Evolutionary conservation across 164 flowering plant species (phyloP), one percentile per base, ranked within the genome.

Genomic region (Brasenia schreberi): DNA sequence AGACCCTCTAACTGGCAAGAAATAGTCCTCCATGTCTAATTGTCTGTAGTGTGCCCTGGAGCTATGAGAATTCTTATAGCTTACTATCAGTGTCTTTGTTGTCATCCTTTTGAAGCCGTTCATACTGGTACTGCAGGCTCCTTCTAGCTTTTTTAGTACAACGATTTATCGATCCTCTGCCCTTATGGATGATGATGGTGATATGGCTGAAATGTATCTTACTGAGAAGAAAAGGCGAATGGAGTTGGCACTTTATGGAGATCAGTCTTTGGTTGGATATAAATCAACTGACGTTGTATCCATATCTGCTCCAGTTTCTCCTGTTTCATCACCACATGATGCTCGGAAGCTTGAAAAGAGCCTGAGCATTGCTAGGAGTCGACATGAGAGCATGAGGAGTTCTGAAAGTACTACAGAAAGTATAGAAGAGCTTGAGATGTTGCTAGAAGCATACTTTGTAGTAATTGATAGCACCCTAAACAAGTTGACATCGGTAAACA

Each of bases 401-500:
- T 69, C 88, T 5, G 92, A 85, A 44, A 86, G 90, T 72, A 69
- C 72, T 17, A 75, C 78, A 3, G 90, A 84, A 42, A 84, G 75
- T 64, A 85, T 89, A 65, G 96, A 88, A 67, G 96, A 94, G 76
- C 79, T 94, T 60, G 97, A 91, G 77, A 91, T 94, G 99, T 73
- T 94, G 75, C 76, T 94, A 68, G 97, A 91, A 81, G 92, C 96
- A 17, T 91, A 88, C 65, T 91, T 89, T 76, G 92, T 89, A 39
- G 86, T 87, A 68, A 88, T 87, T 75, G 96, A 91, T 73, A 85
- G 93, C 81, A 89, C 96, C 19, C 85, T 91, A 53, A 91, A 88
- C 78, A 94, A 94, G 75, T 75, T 94, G 75, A 87, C 94, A 39
- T 89, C 99, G 81, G 99, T 94, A 87, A 53, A 9, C 59, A 9